Base-by-base conservation (phyloP, 2,329 filamentous ascomycete genomes). In the Arthrinium phaeospermum region DNA sequence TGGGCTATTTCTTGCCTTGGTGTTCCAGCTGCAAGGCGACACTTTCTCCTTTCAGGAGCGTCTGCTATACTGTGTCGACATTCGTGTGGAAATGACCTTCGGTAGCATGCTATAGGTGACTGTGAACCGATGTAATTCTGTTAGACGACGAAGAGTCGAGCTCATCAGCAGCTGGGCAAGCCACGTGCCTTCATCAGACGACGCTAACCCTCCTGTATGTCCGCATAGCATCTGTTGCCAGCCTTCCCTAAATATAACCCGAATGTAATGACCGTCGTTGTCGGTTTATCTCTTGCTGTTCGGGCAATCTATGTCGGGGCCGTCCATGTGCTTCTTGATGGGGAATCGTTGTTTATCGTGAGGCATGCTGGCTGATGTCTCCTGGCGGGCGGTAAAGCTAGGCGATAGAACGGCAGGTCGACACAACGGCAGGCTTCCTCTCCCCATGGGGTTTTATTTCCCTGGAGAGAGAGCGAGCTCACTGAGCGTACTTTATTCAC, bases 121-220 rank as follows among this genome's bases (percentile, higher is more conserved):
- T 37, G 34, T 10, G 22, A 64, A 64, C n/a, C 34, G 19, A 41
- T n/a, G 34, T 41, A n/a, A 5, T 64, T 22, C 3, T 41, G 57
- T n/a, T 64, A 37, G 12, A 64, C 12, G 30, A 41, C 34, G 8
- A 64, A 64, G 34, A 41, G 57, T 22, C 57, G 22, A 64, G 41
- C 34, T 41, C 57, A 64, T 64, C 22, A 64, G 57, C 22, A 41
- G 41, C 41, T 24, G 34, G 34, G 19, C 34, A 64, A 41, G 19
- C 57, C 57, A 41, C 57, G 57, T 64, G 57, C 34, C 57, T 34
- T 37, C 57, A 64, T 64, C 34, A 41, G 57, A 64, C 10, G 57
- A 41, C 34, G 34, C 34, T 64, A 64, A 22, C n/a, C 57, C 57
- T 64, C 16, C 34, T 41, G 53, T 22, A 37, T 61, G 34, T 41